Evolutionary conservation across 768 basidiomycete genomes (phyloP).

Genomic region (Butyriboletus loyo): DNA sequence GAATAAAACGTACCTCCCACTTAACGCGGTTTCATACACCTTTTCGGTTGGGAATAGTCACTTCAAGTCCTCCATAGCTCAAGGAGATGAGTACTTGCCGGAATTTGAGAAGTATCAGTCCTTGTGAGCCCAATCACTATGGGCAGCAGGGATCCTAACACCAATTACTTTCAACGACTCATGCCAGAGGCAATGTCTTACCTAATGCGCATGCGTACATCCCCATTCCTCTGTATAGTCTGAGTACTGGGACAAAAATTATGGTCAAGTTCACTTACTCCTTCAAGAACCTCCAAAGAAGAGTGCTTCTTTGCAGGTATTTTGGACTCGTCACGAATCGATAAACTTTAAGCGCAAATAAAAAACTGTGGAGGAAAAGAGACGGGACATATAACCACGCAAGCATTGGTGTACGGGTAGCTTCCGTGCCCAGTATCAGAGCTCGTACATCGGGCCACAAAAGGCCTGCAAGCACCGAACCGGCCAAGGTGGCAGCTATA

Average conservation of each 20-base stretch:
- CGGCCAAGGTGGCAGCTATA: background rate
- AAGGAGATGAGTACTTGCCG: constrained; percentile 1
- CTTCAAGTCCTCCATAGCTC: background rate
- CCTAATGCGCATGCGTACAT: constrained; percentile 22
- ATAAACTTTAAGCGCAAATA: constrained; percentile 16
- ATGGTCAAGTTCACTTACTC: constrained; percentile 8
- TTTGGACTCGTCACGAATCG: constrained; percentile 7
- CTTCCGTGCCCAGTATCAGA: background rate
- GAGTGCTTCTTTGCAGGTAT: constrained; percentile 1
- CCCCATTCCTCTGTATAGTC: constrained; percentile 17
- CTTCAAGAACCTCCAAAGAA: constrained; percentile 16
- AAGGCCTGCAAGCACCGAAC: background rate
- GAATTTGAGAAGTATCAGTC: background rate
- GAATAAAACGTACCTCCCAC: constrained; percentile 7
- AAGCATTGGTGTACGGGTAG: background rate
- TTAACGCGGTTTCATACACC: constrained; percentile 8
- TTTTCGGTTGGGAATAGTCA: background rate
- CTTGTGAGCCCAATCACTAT: constrained; percentile 9
- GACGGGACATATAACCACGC: constrained; percentile 13
- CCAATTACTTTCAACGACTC: background rate
- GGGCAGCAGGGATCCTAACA: constrained; percentile 16
- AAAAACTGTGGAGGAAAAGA: constrained; percentile 10
- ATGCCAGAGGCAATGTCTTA: background rate
- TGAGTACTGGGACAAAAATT: background rate
- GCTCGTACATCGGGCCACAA: background rate